Base-by-base conservation (phyloP, 306 rosid genomes). In the Rosa lucieae region DNA sequence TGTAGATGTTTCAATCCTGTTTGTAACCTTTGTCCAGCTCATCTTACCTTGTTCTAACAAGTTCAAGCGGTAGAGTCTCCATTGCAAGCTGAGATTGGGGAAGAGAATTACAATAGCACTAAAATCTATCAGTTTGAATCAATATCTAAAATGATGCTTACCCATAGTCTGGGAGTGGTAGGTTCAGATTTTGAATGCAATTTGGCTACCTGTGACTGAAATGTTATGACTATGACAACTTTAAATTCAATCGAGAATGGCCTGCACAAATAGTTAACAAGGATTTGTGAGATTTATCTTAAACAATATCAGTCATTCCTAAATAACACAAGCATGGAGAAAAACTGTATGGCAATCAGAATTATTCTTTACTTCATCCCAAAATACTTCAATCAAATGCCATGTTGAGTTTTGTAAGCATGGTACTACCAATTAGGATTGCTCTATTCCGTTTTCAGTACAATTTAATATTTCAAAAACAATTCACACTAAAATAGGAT, bases 221-320 rank as follows among this genome's bases (percentile, higher is more conserved):
- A 95, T 75, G 83, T 89, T 83, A 95, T 81, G 39, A 86, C 94
- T 72, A 92, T 79, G 55, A 89, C 84, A 68, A 89, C 90, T 87
- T 92, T 90, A 80, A 92, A 95, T 79, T 95, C 98, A 65, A 95
- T 82, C 42, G 99, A 92, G 85, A 95, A 95, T 77, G 97, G 97
- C 47, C 99, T 95, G 93, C 92, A 86, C 78, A 63, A 75, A 74
- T 3, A 11, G n/a, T 42, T 37, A 8, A 18, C 20, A 62, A 13
- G 26, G 67, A 72, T 44, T 82, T 48, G 58, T 32, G 37, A 32
- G 3, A 32, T 32, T 32, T 32, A 32, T 51, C 3, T 3, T 79
- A 6, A 14, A n/a, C 26, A 77, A 59, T 32, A 67, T 12, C 43
- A 15, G 44, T 39, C 8, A 76, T 48, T 66, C 32, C 7, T 6